These are phyloP conservation scores for Yamadazyma songkhlaensis DNA, from an alignment of 1,139 yeast species.

Conservation along the genomic window DNA sequence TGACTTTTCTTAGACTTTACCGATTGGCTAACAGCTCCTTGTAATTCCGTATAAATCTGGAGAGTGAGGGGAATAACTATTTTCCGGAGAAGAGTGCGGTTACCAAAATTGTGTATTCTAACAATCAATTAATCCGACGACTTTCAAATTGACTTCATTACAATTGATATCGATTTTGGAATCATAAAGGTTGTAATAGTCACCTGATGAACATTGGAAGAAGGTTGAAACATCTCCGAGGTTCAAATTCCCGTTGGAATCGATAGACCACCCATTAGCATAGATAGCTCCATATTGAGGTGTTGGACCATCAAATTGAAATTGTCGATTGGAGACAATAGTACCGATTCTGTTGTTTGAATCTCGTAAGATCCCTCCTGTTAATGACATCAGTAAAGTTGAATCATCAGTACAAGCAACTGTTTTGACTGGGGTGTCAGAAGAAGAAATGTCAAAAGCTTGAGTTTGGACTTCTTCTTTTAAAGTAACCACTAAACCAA, in stretches of 20 bases:
- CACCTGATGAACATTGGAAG: conserved; percentile 45
- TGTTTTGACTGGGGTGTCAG: conserved; percentile 26
- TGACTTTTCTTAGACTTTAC: too few species aligned
- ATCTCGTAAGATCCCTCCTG: conserved; percentile 35
- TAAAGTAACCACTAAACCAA: conserved; percentile 36
- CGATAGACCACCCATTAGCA: conserved; percentile 45
- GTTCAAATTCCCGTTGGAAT: conserved; percentile 34
- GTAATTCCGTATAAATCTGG: too few species aligned
- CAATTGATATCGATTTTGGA: conserved; percentile 30
- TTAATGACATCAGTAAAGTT: conserved; percentile 30
- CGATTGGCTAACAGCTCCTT: too few species aligned
- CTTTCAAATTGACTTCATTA: conserved; percentile 34
- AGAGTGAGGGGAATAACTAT: background rate
- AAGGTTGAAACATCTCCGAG: conserved; percentile 34
- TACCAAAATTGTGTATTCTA: conserved; percentile 4
- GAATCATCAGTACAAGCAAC: conserved; percentile 33
- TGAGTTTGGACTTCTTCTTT: conserved; percentile 18
- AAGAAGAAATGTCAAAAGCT: too few species aligned
- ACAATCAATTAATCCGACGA: conserved; percentile 36
- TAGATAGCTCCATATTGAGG: conserved; percentile 42
- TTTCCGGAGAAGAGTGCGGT: too few species aligned
- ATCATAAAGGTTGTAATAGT: conserved; percentile 40
- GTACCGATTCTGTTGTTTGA: conserved; percentile 37
- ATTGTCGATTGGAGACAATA: conserved; percentile 41
- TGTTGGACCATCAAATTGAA: conserved; percentile 47